Base-by-base conservation (phyloP, 148 eudicot genomes). In the Vaccinium corymbosum region DNA sequence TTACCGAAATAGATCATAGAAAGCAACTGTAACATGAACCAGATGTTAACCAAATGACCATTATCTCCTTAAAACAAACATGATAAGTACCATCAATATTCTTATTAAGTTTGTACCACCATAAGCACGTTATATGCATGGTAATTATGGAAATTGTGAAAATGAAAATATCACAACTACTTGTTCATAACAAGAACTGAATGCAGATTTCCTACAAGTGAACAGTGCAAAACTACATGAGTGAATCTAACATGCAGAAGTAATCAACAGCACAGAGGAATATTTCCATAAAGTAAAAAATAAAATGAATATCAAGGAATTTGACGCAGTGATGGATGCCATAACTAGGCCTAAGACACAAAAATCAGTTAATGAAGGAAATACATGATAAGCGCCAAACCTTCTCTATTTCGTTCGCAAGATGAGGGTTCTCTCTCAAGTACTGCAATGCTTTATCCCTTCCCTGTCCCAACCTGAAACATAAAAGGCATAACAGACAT, bases 401-500 rank as follows among this genome's bases (percentile, higher is more conserved):
- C 98, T 95, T 95, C 86, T 95, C 98, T 81, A 95, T 94, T 83
- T 95, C 98, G 80, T 87, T 90, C n/a, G 89, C 89, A 59, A 95
- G 78, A 72, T 74, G 92, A 77, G 95, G 94, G 82, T 93, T 94
- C 80, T 94, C 98, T 89, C 91, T 92, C 91, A 95, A 88, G 89
- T 85, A 94, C 83, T 94, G 97, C 87, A 95, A 83, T 51, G 97
- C 93, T 83, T 86, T 91, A 83, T 95, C 98, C 90, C 98, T 91
- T 88, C 98, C 98, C 85, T 94, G 98, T 81, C 98, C 98, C 93
- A 95, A 89, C 89, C 98, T 95, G 75, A 64, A 86, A 79, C 32
- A 82, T 19, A 78, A 25, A 86, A 59, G 8, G 78, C 1, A 82
- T 19, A 78, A 25, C 84, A 59, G 8, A 81, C 1, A 82, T 15